These are phyloP conservation scores for Aegilops umbellulata DNA, from an alignment of 176 grass and related monocot species.

Conservation along the genomic window DNA sequence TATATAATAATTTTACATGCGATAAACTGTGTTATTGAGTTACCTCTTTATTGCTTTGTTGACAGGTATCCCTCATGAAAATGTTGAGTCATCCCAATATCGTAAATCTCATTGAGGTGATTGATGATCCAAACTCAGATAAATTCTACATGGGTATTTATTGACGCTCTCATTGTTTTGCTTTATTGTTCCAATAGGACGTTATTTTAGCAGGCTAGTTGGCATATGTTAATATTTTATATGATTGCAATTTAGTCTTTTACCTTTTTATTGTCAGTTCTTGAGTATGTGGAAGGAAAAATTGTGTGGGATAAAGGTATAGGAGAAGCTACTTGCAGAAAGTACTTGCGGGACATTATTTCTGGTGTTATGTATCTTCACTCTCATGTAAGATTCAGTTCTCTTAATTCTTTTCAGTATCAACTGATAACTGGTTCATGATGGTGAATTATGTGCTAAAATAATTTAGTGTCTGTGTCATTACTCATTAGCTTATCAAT, in stretches of 20 bases:
- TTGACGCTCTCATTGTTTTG: constrained; percentile 10
- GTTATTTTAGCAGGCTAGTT: background rate
- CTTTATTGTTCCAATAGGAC: background rate
- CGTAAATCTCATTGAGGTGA: constrained; percentile 97
- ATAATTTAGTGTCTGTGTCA: background rate
- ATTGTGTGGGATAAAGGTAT: constrained; percentile 66
- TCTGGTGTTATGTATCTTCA: constrained; percentile 87
- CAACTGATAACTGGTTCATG: background rate
- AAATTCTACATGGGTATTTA: constrained; percentile 61
- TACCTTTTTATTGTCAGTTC: constrained; percentile 35
- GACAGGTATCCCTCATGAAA: constrained; percentile 95
- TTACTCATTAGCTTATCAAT: background rate
- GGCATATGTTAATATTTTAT: background rate
- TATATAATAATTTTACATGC: background rate
- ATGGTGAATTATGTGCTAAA: background rate
- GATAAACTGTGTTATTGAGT: background rate
- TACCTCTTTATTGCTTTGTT: background rate
- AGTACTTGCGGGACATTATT: constrained; percentile 76
- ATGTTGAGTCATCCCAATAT: constrained; percentile 90
- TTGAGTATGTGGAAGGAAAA: constrained; percentile 81
- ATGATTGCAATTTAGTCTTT: background rate
- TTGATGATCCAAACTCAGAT: constrained; percentile 73
- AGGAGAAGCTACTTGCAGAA: constrained; percentile 65
- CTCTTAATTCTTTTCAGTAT: background rate
- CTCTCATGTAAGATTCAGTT: constrained; percentile 64